Evolutionary conservation across 352 stramenopile genomes (phyloP), one percentile per base, ranked within the genome.

Genomic region (Globisporangium ultimum): DNA sequence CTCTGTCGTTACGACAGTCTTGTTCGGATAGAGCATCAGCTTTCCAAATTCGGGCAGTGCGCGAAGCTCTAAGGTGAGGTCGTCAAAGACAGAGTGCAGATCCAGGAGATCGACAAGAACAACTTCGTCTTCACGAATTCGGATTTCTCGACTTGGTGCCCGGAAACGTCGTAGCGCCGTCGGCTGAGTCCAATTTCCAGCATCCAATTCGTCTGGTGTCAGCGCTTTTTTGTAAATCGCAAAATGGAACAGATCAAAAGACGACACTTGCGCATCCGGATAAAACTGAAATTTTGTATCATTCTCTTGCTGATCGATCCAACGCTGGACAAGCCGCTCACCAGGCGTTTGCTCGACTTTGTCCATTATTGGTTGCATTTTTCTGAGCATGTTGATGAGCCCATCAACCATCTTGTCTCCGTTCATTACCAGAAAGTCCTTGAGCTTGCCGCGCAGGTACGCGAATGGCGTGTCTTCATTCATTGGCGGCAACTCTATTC

Each of bases 171-270:
- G 70, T 17, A 72, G 71, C 11, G 80, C 76, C 1, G 75, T 60
- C 24, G 88, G 53, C 48, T 61, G 38, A 20, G 68, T 59, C 55
- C 68, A 78, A 51, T 67, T 69, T 10, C 40, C 45, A 2, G 53
- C 51, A 14, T 40, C 34, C 18, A 56, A 22, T n/a, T 58, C 55
- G 11, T 34, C 49, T 11, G 43, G 36, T 0, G n/a, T 48, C 15
- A 71, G 36, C 15, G 62, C 50, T 20, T 56, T 66, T 20, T 71
- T 68, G 50, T 89, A 89, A 1, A 91, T 78, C 9, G 72, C 78
- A 43, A 91, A 87, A 36, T 91, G 80, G 47, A 90, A 91, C 15
- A 91, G 32, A 43, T 91, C 82, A 47, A 89, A 90, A 6, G 48
- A 72, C 10, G 80, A 85, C 4, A 58, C 55, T n/a, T 68, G 58